These are phyloP conservation scores for Rhytidiadelphus loreus DNA, from an alignment of 225 moss, liverwort and hornwort species.

Conservation along the genomic window DNA sequence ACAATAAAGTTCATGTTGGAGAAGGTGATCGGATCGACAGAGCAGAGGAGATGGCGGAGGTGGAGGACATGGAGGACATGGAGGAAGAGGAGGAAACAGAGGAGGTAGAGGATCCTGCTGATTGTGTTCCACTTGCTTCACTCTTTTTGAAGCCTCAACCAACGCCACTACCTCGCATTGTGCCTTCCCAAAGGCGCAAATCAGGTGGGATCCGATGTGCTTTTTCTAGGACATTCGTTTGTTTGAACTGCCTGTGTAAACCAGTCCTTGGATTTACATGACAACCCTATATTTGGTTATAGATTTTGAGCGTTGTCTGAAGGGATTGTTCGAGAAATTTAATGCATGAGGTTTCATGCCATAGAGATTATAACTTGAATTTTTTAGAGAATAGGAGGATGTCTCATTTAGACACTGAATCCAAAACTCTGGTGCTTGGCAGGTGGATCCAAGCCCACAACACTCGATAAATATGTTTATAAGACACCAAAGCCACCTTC, in stretches of 20 bases:
- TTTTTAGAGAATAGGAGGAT: not conserved
- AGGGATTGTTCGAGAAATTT: not conserved
- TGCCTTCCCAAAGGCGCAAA: not conserved
- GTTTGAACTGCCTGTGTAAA: not conserved
- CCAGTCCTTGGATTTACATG: not conserved
- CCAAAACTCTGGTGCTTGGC: constrained; percentile 1
- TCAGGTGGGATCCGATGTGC: constrained; percentile 9
- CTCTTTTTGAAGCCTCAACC: constrained; percentile 28
- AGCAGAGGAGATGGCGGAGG: not conserved
- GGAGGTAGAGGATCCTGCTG: constrained; percentile 20
- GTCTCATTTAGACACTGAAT: not conserved
- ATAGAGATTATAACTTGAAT: not conserved
- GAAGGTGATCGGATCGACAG: not conserved
- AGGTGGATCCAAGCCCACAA: constrained; percentile 19
- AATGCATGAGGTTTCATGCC: not conserved
- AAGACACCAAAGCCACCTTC: constrained; percentile 15
- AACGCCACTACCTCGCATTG: not conserved
- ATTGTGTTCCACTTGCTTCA: constrained; percentile 30
- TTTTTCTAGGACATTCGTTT: not conserved
- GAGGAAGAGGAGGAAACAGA: constrained; percentile 6
- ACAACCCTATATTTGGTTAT: not conserved
- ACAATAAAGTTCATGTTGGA: not conserved
- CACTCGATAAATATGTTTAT: constrained; percentile 62
- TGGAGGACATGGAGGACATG: constrained; percentile 1
- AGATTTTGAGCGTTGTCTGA: not conserved